Evolutionary conservation across 768 basidiomycete genomes (phyloP).

Genomic region (Wakefieldia striispora): DNA sequence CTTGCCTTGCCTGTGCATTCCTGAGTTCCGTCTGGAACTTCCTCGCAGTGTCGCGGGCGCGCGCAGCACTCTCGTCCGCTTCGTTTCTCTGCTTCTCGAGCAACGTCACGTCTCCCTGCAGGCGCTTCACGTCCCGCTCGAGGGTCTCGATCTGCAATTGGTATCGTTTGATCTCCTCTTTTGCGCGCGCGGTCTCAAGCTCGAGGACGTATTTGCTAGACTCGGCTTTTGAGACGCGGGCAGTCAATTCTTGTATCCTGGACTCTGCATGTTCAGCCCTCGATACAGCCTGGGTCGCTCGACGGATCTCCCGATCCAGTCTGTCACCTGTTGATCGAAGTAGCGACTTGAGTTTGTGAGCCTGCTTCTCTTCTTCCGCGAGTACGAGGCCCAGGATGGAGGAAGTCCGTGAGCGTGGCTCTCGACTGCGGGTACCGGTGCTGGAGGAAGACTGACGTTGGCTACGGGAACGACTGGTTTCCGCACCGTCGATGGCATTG

Average conservation of each 20-base stretch:
- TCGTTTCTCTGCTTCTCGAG: slow-evolving; percentile 38
- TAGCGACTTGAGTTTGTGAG: slow-evolving; percentile 51
- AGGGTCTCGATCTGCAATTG: slow-evolving; percentile 46
- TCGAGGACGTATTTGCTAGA: slow-evolving; percentile 38
- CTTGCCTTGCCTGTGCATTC: slow-evolving; percentile 44
- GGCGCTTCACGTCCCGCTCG: slow-evolving; percentile 43
- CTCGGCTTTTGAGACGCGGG: slow-evolving; percentile 41
- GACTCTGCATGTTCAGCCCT: slow-evolving; percentile 53
- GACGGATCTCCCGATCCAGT: slow-evolving; percentile 54
- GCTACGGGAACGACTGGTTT: slow-evolving; percentile 30
- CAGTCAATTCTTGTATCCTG: slow-evolving; percentile 40
- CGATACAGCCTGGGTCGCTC: slow-evolving; percentile 49
- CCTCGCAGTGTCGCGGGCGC: slow-evolving; percentile 43
- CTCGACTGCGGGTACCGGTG: slow-evolving; percentile 40
- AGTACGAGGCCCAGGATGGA: slow-evolving; percentile 43
- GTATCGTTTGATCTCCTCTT: slow-evolving; percentile 46
- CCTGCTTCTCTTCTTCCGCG: slow-evolving; percentile 56
- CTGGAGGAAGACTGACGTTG: slow-evolving; percentile 34
- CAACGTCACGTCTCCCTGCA: slow-evolving; percentile 27
- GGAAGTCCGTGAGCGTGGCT: slow-evolving; percentile 32
- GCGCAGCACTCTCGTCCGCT: slow-evolving; percentile 43
- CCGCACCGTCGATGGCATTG: slow-evolving; percentile 31
- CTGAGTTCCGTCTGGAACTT: slow-evolving; percentile 43
- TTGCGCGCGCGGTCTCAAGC: slow-evolving; percentile 38
- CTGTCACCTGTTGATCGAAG: slow-evolving; percentile 51